A percentile compares a stretch with the other conserved stretches of the same genome.
Evolutionary conservation across 1,139 yeast genomes (phyloP).

Genomic region (Meyerozyma carpophila): DNA sequence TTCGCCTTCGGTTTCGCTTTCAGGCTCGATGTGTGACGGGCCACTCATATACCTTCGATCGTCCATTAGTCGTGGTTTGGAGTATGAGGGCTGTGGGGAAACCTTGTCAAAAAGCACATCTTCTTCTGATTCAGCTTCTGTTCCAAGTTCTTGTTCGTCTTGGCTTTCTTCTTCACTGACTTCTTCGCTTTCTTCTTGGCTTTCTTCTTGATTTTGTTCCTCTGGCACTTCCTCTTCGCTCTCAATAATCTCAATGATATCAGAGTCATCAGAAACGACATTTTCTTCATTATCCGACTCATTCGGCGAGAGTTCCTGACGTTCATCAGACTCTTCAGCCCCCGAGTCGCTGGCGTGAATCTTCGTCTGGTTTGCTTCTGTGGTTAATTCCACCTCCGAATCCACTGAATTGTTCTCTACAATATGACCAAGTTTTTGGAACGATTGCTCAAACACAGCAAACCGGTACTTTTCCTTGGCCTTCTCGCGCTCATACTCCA

Average conservation of each 20-base stretch:
- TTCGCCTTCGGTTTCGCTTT: slow-evolving; percentile 4
- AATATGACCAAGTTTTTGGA: not conserved
- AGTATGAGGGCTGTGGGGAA: no score
- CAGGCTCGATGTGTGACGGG: not conserved
- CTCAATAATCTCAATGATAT: not conserved
- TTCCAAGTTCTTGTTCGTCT: slow-evolving; percentile 6
- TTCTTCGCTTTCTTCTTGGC: slow-evolving; percentile 12
- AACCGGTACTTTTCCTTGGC: slow-evolving; percentile 20
- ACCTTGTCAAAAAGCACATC: no score
- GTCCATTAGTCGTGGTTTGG: not conserved
- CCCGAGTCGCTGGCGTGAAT: not conserved
- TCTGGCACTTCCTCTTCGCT: not conserved
- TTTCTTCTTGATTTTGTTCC: slow-evolving; percentile 9
- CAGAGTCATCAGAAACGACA: not conserved
- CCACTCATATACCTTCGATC: not conserved
- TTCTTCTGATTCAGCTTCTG: not conserved
- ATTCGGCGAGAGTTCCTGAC: no score
- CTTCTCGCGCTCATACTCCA: slow-evolving; percentile 24
- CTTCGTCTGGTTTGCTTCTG: not conserved
- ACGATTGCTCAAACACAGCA: slow-evolving; percentile 22
- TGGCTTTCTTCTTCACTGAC: slow-evolving; percentile 5
- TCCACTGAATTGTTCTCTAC: not conserved
- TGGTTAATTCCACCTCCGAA: not conserved
- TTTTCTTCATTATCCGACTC: not conserved
- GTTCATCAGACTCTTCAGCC: no score